Evolutionary conservation across 176 grass and related monocot genomes (phyloP), one percentile per base, ranked within the genome.

Genomic region (Olyra latifolia): DNA sequence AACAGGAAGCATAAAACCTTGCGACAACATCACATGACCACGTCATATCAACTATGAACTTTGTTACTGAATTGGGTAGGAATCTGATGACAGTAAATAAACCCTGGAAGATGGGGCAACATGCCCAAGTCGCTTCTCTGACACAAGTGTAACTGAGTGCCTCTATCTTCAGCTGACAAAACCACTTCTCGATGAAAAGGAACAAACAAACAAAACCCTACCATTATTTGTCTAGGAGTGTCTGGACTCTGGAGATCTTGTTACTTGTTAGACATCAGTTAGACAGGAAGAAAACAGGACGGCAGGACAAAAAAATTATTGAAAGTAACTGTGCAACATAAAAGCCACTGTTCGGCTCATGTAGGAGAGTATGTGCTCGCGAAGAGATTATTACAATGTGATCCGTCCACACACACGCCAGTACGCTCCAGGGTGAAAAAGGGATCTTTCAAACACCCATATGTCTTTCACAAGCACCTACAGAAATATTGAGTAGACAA

Each of bases 361-460:
- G 43, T 17, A 50, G 67, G n/a, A 20, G 1, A 20, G 15, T 41
- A 71, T 68, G 35, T 65, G 65, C 40, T 29, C 65, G 50, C 50
- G 20, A 41, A 71, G 48, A 88, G 24, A 17, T 61, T 40, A 44
- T 80, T 84, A 88, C 45, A 81, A 30, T 25, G 66, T 81, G 22
- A 98, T 68, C 40, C 86, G 77, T 46, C 73, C 89, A 45, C 95
- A 94, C 24, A 94, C 83, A 16, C 92, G 92, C 95, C 92, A 98
- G 40, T 93, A 85, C 69, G 92, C 92, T 59, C 86, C 88, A 38
- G 83, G 76, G 59, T 98, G 92, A 77, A 94, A 98, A 64, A 98
- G 85, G 71, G 95, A 98, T 80, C 83, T 88, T 78, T 98, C 95
- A 72, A 98, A 87, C 42, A 98, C 88, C 86, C 92, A 93, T 62